Evolutionary conservation across 805 yeast species (phyloP), one percentile per base, ranked within the genome.

Genomic region (Dipodascus albidus): DNA sequence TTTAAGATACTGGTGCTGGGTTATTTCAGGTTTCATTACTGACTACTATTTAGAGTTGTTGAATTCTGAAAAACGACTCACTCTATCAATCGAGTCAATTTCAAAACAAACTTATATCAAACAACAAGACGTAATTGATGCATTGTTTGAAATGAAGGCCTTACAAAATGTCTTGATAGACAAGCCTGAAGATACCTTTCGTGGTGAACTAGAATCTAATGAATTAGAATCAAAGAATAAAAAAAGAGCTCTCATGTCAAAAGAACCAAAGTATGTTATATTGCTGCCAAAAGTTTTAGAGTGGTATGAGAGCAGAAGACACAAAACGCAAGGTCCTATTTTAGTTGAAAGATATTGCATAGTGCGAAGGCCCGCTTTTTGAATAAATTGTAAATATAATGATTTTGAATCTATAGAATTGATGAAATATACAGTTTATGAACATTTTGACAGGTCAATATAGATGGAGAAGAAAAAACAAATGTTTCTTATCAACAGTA

Each of bases 1-100:
- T 62, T 62, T 85, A 19, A 70, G 76, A 15, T 90, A 79, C 67
- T 93, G 98, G 99, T 72, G 85, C 3, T 72, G 75, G 50, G 65
- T 71, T 2, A 58, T 85, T 0, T 73, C 78, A 3, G 55, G 59
- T 20, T 48, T 50, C 3, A 41, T 67, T 2, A 52, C 60, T 15
- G 22, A 44, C 15, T 50, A 50, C 20, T 38, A 38, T 14, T 38
- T 38, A 19, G 44, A 38, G 8, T 38, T 4, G 44, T 14, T 38
- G 15, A 20, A 51, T 6, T 24, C 38, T 2, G 54, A 49, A 14
- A 50, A 56, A 9, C 27, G 50, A 9, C 47, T 50, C 1, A 24
- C 52, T 1, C 50, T 60, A 3, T 55, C 70, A 1, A 57, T 71
- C 14, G 55, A 57, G 6, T 59, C 57, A 0, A 53, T 71, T 1